Evolutionary conservation across 768 basidiomycete species (phyloP), one percentile per base, ranked within the genome.

Genomic region (Amanita jacksonii): DNA sequence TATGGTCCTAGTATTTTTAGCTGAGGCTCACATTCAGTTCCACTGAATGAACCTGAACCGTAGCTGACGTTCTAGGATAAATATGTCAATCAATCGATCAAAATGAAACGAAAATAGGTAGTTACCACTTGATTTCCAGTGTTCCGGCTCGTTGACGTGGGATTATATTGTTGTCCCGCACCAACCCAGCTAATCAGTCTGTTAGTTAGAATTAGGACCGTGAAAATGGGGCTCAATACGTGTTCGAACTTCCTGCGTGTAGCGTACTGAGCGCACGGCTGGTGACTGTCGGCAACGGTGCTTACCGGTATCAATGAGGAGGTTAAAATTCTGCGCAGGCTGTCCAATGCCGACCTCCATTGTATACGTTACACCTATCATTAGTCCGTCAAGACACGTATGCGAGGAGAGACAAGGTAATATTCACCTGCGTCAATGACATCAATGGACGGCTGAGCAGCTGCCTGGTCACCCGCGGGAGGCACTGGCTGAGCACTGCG

Each of bases 241-340:
- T 54, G 27, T 55, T 55, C 62, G 73, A 61, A 62, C 68, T 51
- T 59, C 72, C 52, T 50, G 30, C 27, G 23, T 36, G 9, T 32
- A 23, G 10, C 4, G 8, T 18, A 9, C 20, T 41, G 20, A 41
- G 30, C 27, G 6, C 20, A 12, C 16, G 15, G 5, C 8, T 13
- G 7, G 38, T 27, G 22, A 8, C 13, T 42, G 10, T 16, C 6
- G 10, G 32, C 9, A 4, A 36, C 9, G 16, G 2, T 8, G 49
- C 62, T 19, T 47, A 69, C 77, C 74, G 1, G 75, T 80, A 45
- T 79, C 77, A 24, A 79, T 76, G 38, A 79, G 64, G 31, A 81
- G 69, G 1, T 57, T 70, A 53, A 67, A 77, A 38, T 64, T 49
- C 4, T 70, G 71, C 2, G 73, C 52, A 5, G 76, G 76, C 37